A percentile compares a stretch with the other conserved stretches of the same genome.
Evolutionary conservation across 768 basidiomycete genomes (phyloP).

Genomic region (Termitomyces eurrhizus): DNA sequence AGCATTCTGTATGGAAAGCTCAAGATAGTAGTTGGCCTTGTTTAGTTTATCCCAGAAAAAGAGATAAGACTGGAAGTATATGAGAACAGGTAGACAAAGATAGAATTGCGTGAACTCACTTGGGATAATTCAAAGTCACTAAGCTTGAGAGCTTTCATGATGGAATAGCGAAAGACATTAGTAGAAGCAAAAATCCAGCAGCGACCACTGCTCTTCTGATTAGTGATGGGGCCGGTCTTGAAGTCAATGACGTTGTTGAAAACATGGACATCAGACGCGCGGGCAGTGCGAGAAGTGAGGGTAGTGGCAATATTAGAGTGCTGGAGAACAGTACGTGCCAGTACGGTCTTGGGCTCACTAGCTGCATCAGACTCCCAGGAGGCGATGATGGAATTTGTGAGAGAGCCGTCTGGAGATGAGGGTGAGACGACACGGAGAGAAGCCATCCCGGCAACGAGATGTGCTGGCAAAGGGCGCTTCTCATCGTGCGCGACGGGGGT

Average conservation of each 20-base stretch:
- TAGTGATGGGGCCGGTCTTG: conserved; percentile 79
- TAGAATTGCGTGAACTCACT: conserved; percentile 30
- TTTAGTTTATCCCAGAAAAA: conserved; percentile 98
- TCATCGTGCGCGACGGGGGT: conserved; percentile 26
- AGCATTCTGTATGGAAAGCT: conserved; percentile 78
- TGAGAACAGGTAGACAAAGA: background rate
- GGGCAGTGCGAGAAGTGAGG: conserved; percentile 59
- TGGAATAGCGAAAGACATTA: conserved; percentile 76
- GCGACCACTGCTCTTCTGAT: conserved; percentile 84
- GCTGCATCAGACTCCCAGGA: conserved; percentile 64
- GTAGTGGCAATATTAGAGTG: conserved; percentile 64
- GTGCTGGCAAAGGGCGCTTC: conserved; percentile 21
- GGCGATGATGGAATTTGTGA: conserved; percentile 53
- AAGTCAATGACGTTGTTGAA: conserved; percentile 82
- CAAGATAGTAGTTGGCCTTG: conserved; percentile 90
- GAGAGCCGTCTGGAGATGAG: conserved; percentile 54
- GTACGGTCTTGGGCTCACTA: conserved; percentile 55
- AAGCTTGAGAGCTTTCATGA: conserved; percentile 83
- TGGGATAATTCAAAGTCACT: conserved; percentile 92
- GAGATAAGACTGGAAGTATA: conserved; percentile 65
- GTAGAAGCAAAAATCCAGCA: conserved; percentile 97
- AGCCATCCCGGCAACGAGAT: conserved; percentile 26
- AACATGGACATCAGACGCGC: conserved; percentile 64
- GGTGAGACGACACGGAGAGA: conserved; percentile 33
- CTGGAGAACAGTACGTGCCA: conserved; percentile 73